Percentiles rank a stretch among this genome's conserved stretches.
phyloP scores from a whole-genome alignment of 257 asterid genomes.

The Craterostigma plantagineum region DNA sequence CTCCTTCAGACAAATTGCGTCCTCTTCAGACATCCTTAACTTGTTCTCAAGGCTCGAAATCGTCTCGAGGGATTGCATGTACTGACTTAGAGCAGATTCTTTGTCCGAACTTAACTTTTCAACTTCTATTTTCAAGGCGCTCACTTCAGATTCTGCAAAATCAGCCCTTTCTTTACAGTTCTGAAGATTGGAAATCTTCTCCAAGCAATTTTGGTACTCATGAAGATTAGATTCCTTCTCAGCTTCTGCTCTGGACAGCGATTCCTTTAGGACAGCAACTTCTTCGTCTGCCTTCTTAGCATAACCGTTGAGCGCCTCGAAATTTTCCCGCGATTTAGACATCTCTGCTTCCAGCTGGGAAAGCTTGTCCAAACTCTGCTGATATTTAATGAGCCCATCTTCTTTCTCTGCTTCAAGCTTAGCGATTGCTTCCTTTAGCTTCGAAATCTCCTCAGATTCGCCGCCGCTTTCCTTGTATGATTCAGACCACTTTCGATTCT shows the following conservation, averaged over 20 bases:
- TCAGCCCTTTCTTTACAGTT: conserved; percentile 30
- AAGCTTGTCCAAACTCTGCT: conserved; percentile 42
- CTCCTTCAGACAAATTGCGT: conserved; percentile 33
- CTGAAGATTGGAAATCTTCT: conserved; percentile 40
- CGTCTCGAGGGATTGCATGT: conserved; percentile 47
- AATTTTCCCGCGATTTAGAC: conserved; percentile 44
- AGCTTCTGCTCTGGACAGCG: conserved; percentile 38
- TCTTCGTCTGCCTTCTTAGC: conserved; percentile 72
- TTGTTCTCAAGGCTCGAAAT: conserved; percentile 69
- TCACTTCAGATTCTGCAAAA: conserved; percentile 40
- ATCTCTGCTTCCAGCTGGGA: conserved; percentile 49
- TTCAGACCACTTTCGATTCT: conserved; percentile 14
- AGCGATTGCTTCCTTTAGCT: conserved; percentile 52
- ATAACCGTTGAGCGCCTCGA: conserved; percentile 36
- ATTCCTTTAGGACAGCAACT: conserved; percentile 39
- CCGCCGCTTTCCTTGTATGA: conserved; percentile 11
- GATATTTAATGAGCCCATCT: conserved; percentile 52
- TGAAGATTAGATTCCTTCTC: conserved; percentile 62
- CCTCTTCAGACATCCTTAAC: conserved; percentile 47
- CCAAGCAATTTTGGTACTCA: conserved; percentile 49
- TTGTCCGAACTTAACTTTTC: conserved; percentile 38
- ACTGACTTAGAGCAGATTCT: conserved; percentile 63
- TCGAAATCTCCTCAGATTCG: conserved; percentile 34
- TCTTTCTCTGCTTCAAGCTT: conserved; percentile 83
- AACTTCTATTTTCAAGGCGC: conserved; percentile 30